Evolutionary conservation across 1,284 basidiomycete genomes (phyloP).

Genomic region (Singerocomus rubriflavus): DNA sequence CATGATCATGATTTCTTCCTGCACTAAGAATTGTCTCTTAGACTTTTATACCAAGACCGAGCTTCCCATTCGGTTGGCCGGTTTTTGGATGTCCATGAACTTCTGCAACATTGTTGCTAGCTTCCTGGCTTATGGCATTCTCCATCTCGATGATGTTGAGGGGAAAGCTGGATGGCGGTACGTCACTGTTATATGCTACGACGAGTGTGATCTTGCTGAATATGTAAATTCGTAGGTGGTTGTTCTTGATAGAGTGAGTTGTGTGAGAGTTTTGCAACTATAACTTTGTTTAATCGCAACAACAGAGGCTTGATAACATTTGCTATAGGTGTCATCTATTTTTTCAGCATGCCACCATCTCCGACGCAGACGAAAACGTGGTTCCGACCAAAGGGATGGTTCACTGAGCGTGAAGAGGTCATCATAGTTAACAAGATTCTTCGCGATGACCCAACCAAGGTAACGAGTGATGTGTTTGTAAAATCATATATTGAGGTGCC

Average conservation of each 20-base stretch:
- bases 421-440: constrained; percentile 58
- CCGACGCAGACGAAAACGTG: constrained; percentile 67
- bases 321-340: constrained; percentile 56
- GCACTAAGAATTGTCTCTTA: neutral
- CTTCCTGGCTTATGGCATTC: constrained; percentile 63
- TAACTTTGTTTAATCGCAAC: neutral
- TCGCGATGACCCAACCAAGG: constrained; percentile 69
- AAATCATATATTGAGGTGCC: neutral
- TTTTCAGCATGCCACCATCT: constrained; percentile 67
- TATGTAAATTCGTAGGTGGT: constrained; percentile 14
- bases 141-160: constrained; percentile 55
- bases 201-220: neutral
- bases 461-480: constrained; percentile 5
- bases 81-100: constrained; percentile 61
- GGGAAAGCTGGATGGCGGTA: constrained; percentile 61
- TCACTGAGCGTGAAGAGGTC: constrained; percentile 52
- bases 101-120: constrained; percentile 50
- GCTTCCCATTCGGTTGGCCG: constrained; percentile 61
- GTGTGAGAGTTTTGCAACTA: constrained; percentile 6
- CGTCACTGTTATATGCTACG: constrained; percentile 3
- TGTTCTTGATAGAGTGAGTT: constrained; percentile 27
- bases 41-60: constrained; percentile 65
- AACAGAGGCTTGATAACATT: constrained; percentile 50
- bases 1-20: neutral
- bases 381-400: constrained; percentile 72